phyloP scores from a whole-genome alignment of 2,329 filamentous ascomycete genomes.

The Aspergillus puulaauensis region DNA sequence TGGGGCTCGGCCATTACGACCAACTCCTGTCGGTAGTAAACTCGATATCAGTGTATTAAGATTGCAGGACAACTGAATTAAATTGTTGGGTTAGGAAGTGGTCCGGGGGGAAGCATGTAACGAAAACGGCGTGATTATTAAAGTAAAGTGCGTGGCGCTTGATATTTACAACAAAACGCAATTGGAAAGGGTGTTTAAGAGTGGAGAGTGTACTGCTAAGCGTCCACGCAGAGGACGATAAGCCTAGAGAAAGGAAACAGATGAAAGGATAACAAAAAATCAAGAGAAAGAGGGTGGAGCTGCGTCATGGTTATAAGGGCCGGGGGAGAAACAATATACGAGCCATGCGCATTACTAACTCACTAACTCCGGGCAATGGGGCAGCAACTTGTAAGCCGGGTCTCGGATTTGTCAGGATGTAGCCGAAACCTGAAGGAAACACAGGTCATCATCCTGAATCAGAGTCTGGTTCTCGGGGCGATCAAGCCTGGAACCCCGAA shows the following conservation, averaged over 20 bases:
- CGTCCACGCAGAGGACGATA: slow-evolving; percentile 3
- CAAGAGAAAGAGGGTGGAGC: neutral
- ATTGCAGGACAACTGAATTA: neutral
- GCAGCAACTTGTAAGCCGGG: neutral
- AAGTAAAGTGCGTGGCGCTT: neutral
- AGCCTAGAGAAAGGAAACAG: neutral
- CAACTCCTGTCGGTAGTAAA: neutral
- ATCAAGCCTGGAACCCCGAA: neutral
- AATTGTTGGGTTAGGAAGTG: neutral
- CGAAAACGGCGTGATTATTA: neutral
- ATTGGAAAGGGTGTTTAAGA: neutral
- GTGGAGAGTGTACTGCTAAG: slow-evolving; percentile 2
- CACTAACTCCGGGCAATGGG: slow-evolving; percentile 3
- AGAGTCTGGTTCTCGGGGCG: neutral
- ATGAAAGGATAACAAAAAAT: neutral
- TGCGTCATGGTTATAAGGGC: slow-evolving; percentile 2
- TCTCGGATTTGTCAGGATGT: slow-evolving; percentile 5
- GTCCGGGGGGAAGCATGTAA: neutral
- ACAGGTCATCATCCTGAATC: neutral
- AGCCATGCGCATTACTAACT: neutral
- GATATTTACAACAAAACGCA: slow-evolving; percentile 6
- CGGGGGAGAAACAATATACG: neutral
- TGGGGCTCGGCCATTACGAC: slow-evolving; percentile 6
- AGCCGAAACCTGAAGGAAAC: neutral
- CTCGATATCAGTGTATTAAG: neutral